These are phyloP conservation scores for Suillus paluster DNA, from an alignment of 768 basidiomycete species.

Conservation along the genomic window DNA sequence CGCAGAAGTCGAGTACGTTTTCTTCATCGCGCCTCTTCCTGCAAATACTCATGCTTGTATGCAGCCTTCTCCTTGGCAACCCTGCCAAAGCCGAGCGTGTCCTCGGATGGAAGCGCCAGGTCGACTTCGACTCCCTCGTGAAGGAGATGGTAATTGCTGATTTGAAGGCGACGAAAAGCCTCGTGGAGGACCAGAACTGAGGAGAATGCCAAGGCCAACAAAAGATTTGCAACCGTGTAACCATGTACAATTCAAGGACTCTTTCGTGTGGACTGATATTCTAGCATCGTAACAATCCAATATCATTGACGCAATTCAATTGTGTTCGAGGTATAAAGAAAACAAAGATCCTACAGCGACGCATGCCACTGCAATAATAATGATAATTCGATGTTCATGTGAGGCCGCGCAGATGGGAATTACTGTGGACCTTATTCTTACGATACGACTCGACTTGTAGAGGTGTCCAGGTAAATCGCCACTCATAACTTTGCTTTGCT, in stretches of 20 bases:
- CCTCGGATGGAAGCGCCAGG: slow-evolving; percentile 90
- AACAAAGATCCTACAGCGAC: not conserved
- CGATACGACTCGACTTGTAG: not conserved
- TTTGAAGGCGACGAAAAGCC: slow-evolving; percentile 69
- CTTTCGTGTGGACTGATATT: slow-evolving; percentile 2
- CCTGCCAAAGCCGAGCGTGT: slow-evolving; percentile 87
- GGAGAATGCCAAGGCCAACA: not conserved
- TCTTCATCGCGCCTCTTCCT: slow-evolving; percentile 6
- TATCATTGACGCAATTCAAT: no score
- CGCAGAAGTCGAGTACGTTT: slow-evolving; percentile 88
- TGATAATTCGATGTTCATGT: not conserved
- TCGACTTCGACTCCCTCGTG: slow-evolving; percentile 83
- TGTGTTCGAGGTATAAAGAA: not conserved
- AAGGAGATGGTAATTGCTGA: slow-evolving; percentile 92
- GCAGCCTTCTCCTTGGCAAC: slow-evolving; percentile 81
- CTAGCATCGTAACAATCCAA: not conserved
- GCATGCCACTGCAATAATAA: not conserved
- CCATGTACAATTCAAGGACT: slow-evolving; percentile 1
- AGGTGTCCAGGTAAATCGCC: no score
- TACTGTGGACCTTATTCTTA: not conserved
- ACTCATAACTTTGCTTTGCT: slow-evolving; percentile 54
- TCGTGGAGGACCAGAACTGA: slow-evolving; percentile 86
- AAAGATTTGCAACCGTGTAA: not conserved
- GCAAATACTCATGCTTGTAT: not conserved
- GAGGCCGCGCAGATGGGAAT: not conserved